These are phyloP conservation scores for Parascedosporium putredinis DNA, from an alignment of 2,329 filamentous ascomycete species.

Conservation along the genomic window DNA sequence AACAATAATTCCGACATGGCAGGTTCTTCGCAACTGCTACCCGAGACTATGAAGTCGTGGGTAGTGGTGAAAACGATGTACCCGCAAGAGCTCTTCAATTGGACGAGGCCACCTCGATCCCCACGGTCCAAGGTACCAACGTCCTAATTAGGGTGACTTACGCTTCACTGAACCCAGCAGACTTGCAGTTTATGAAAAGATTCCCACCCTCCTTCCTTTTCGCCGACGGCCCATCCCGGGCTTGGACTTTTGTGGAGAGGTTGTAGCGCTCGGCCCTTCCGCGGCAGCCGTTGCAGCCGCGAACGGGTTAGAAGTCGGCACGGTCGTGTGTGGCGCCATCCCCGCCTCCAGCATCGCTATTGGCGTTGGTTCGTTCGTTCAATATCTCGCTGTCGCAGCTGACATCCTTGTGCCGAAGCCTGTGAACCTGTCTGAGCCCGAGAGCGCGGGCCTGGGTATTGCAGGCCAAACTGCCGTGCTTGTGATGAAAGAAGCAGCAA, in stretches of 20 bases:
- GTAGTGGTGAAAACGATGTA: slow-evolving; percentile 17
- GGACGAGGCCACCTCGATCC: slow-evolving; percentile 14
- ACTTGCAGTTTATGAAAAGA: slow-evolving; percentile 20
- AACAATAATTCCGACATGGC: no score
- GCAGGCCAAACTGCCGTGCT: slow-evolving; percentile 23
- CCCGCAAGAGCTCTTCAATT: slow-evolving; percentile 17
- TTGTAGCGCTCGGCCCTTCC: slow-evolving; percentile 19
- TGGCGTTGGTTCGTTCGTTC: slow-evolving; percentile 23
- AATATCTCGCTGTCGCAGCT: slow-evolving; percentile 23
- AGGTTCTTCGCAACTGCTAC: slow-evolving; percentile 2
- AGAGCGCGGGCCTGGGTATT: slow-evolving; percentile 22
- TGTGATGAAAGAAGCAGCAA: slow-evolving; percentile 15
- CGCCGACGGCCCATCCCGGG: slow-evolving; percentile 19
- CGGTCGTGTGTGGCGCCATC: slow-evolving; percentile 21
- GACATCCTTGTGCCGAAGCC: slow-evolving; percentile 19
- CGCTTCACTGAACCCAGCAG: slow-evolving; percentile 26
- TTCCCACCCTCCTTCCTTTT: slow-evolving; percentile 22
- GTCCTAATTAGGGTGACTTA: slow-evolving; percentile 22
- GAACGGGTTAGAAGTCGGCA: slow-evolving; percentile 15
- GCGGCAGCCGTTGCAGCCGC: slow-evolving; percentile 2
- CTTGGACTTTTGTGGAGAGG: slow-evolving; percentile 23
- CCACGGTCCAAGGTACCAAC: slow-evolving; percentile 11
- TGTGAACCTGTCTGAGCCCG: slow-evolving; percentile 11
- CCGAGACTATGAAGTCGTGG: slow-evolving; percentile 20
- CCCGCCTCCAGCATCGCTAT: slow-evolving; percentile 16